Evolutionary conservation across 306 rosid species (phyloP).

Genomic region (Vicia faba): DNA sequence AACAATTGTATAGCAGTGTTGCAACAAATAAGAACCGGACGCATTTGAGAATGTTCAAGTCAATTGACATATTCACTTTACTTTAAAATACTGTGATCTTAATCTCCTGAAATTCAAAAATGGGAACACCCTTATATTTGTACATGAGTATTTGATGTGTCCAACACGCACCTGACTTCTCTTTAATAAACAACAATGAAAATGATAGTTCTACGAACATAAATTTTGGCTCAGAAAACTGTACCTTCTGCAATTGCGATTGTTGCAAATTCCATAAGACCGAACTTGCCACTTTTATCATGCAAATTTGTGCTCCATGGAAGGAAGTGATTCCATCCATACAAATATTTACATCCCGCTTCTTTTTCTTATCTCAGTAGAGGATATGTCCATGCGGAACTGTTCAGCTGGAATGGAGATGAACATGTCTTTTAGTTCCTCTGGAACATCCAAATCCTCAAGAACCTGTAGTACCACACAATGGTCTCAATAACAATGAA

Average conservation of each 20-base stretch:
- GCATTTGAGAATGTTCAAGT: background rate
- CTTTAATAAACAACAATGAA: slow-evolving; percentile 7
- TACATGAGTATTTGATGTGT: background rate
- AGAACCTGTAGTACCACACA: slow-evolving; percentile 59
- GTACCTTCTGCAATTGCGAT: background rate
- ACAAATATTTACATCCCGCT: slow-evolving; percentile 50
- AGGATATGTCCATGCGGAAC: slow-evolving; percentile 84
- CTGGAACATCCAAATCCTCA: slow-evolving; percentile 76
- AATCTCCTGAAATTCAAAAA: background rate
- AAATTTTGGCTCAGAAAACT: slow-evolving; percentile 11
- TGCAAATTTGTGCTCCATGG: slow-evolving; percentile 12
- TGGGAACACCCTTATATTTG: background rate
- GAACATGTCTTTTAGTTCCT: slow-evolving; percentile 74
- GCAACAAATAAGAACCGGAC: background rate
- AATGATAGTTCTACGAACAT: background rate
- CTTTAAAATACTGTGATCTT: background rate
- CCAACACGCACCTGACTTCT: background rate
- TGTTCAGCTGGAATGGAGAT: slow-evolving; percentile 71
- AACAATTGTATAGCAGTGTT: slow-evolving; percentile 5
- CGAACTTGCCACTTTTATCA: background rate
- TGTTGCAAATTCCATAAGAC: background rate
- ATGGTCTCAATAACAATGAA: slow-evolving; percentile 28
- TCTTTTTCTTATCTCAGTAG: slow-evolving; percentile 71
- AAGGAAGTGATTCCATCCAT: slow-evolving; percentile 4
- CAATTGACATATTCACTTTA: background rate